Percentiles rank a stretch among this genome's conserved stretches.
Conservation (phyloP, 805 yeast species). For the Metschnikowia cerradonensis region DNA sequence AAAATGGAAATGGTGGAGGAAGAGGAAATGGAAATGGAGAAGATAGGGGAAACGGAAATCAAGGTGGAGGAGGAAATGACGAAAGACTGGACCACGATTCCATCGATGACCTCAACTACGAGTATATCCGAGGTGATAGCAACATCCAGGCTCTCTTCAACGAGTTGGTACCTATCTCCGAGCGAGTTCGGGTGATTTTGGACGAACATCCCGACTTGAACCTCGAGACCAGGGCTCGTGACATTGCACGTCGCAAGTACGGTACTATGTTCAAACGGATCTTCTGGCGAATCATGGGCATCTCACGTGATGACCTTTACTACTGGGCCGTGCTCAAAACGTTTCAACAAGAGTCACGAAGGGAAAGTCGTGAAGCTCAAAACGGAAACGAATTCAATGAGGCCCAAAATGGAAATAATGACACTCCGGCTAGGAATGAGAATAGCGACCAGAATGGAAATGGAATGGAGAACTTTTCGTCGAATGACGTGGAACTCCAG, state of each 20-base stretch:
- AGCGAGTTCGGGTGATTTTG: conserved; percentile 40
- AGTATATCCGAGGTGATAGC: conserved; percentile 35
- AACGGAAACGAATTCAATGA: neutral
- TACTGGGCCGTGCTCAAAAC: conserved; percentile 44
- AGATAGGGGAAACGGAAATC: no score
- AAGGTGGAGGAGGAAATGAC: neutral
- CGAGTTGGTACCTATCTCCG: conserved; percentile 39
- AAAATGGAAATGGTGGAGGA: neutral
- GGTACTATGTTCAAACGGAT: conserved; percentile 27
- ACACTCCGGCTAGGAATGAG: no score
- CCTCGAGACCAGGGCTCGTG: conserved; percentile 44
- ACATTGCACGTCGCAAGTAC: conserved; percentile 33
- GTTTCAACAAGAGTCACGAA: conserved; percentile 7
- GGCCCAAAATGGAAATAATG: no score
- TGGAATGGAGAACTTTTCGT: no score
- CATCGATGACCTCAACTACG: conserved; percentile 22
- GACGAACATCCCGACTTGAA: conserved; percentile 29
- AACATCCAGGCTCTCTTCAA: conserved; percentile 34
- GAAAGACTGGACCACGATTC: conserved; percentile 1
- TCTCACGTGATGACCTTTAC: conserved; percentile 44
- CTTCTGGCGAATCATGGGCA: conserved; percentile 58
- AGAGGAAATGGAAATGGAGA: neutral
- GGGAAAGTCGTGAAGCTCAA: neutral
- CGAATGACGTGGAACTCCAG: no score
- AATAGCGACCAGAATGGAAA: no score